Percentiles rank a stretch among this genome's conserved stretches.
Conservation (phyloP, 495 filamentous ascomycete species). For the Lophiotrema nucula region DNA sequence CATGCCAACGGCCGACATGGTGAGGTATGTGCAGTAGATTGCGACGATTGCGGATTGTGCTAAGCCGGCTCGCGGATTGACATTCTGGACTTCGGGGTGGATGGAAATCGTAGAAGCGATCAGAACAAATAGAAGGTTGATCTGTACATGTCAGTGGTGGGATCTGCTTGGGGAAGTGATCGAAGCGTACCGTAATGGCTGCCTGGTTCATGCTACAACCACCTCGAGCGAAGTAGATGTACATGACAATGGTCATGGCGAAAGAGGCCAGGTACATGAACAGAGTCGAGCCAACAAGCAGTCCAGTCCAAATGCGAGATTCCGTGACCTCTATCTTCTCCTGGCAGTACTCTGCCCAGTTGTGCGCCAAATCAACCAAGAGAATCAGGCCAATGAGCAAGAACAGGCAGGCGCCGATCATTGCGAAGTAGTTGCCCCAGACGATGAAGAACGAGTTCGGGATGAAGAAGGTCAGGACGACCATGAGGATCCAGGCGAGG, state of each 20-base stretch:
- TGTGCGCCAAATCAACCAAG: constrained; percentile 91
- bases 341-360: constrained; percentile 96
- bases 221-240: constrained; percentile 85
- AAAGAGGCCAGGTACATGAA: constrained; percentile 89
- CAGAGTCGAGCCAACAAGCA: constrained; percentile 88
- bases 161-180: background rate
- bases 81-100: constrained; percentile 85
- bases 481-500: constrained; percentile 78
- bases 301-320: constrained; percentile 75
- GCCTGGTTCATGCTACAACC: constrained; percentile 94
- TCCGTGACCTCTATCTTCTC: constrained; percentile 89
- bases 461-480: constrained; percentile 92
- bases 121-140: constrained; percentile 85
- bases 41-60: constrained; percentile 97
- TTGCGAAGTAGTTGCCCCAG: constrained; percentile 92
- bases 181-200: constrained; percentile 56
- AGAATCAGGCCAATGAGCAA: constrained; percentile 88
- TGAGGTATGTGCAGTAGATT: constrained; percentile 96
- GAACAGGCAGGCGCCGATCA: constrained; percentile 89
- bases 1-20: constrained; percentile 98
- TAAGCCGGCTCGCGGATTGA: constrained; percentile 87
- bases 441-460: constrained; percentile 92
- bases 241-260: constrained; percentile 94
- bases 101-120: constrained; percentile 80
- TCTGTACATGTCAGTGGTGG: constrained; percentile 43